Conservation (phyloP, 1,284 basidiomycete genomes). For the Tylopilus sp. region DNA sequence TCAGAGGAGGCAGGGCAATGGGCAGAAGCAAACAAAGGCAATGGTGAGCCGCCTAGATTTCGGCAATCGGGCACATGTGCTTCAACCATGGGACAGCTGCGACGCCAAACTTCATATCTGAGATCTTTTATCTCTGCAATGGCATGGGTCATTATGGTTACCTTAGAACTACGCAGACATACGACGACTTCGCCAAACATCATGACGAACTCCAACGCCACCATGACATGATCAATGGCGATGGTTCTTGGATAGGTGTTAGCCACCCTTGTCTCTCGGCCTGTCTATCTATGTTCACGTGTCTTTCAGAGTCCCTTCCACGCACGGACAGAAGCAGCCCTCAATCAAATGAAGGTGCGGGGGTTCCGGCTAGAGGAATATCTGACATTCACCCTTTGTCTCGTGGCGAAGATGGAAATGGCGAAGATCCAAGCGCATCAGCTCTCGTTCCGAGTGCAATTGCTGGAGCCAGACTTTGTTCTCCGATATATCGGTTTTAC, state of each 20-base stretch:
- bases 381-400: background rate
- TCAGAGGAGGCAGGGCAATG: slow-evolving; percentile 79
- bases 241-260: slow-evolving; percentile 76
- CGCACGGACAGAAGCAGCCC: slow-evolving; percentile 62
- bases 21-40: slow-evolving; percentile 50
- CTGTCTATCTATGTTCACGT: slow-evolving; percentile 12
- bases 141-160: slow-evolving; percentile 86
- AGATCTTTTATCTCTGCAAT: slow-evolving; percentile 87
- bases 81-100: slow-evolving; percentile 36
- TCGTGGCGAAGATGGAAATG: slow-evolving; percentile 53
- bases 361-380: background rate
- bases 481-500: slow-evolving; percentile 80
- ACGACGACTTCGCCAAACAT: slow-evolving; percentile 68
- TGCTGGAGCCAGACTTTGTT: slow-evolving; percentile 84
- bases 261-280: slow-evolving; percentile 25
- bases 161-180: slow-evolving; percentile 73
- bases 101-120: slow-evolving; percentile 89
- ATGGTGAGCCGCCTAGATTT: slow-evolving; percentile 34
- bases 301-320: slow-evolving; percentile 57
- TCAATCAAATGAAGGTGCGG: slow-evolving; percentile 69
- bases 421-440: slow-evolving; percentile 67
- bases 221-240: slow-evolving; percentile 72
- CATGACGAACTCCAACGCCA: slow-evolving; percentile 77
- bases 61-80: background rate
- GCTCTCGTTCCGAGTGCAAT: slow-evolving; percentile 79